Base-by-base conservation (phyloP, 140 eudicot genomes). In the Flaveria floridana region DNA sequence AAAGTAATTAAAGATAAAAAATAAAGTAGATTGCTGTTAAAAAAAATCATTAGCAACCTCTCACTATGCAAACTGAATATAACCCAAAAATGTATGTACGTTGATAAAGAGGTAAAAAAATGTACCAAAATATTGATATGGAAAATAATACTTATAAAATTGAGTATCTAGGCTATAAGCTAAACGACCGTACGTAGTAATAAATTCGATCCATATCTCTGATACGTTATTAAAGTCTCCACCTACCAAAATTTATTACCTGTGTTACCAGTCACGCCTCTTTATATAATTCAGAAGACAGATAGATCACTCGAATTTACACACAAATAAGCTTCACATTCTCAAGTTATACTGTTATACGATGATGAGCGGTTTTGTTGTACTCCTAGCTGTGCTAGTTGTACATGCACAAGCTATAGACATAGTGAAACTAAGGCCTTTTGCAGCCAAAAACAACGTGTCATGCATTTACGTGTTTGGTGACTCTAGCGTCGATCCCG, bases 401-500 rank as follows among this genome's bases (percentile, higher is more conserved):
- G 69, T 81, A 42, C 84, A 75, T 58, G 76, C 84, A 39, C 72
- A 68, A 30, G 81, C 81, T 52, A 25, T 70, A 21, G 84, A 81
- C 23, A 15, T 81, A 15, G n/a, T 64, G 41, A 76, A 77, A 56
- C 42, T 82, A 47, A 78, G 83, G 73, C 55, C 46, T 1, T 7
- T 82, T 57, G 84, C 79, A 46, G 65, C 84, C 66, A 79, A 74
- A 28, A 70, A 83, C 73, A 79, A 80, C 0, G 44, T 79, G 51
- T 70, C 72, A 9, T 76, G 81, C 77, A 58, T 83, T 52, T 83
- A 69, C 37, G 87, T 83, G 62, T 84, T 84, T 68, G 87, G 87
- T 3, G 87, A 84, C 52, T 84, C 87, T 41, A 76, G 82, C 4
- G 84, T 81, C 13, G 87, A 84, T 66, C 85, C 87, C 15, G 87